Conservation (phyloP, 2,329 filamentous ascomycete species). For the Penicillium sp. region DNA sequence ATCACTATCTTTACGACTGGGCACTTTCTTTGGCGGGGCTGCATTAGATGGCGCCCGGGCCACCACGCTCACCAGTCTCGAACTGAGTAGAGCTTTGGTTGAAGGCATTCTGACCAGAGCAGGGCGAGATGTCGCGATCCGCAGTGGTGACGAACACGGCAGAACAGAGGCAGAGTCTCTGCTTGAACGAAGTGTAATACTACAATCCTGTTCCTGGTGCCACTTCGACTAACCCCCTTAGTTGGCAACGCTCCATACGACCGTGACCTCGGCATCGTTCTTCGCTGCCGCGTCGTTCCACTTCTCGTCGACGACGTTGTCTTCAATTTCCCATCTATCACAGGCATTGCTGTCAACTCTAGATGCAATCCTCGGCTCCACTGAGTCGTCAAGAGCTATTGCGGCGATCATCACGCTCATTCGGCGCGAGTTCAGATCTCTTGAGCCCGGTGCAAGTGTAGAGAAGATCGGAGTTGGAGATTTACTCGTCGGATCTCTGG, state of each 20-base stretch:
- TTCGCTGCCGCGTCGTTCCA: conserved; percentile 50
- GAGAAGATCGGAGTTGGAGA: conserved; percentile 47
- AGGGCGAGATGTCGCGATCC: conserved; percentile 45
- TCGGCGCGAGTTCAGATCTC: conserved; percentile 45
- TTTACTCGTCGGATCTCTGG: conserved; percentile 45
- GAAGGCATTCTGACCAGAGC: conserved; percentile 47
- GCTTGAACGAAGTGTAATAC: conserved; percentile 46
- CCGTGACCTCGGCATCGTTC: conserved; percentile 50
- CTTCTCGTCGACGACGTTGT: conserved; percentile 46
- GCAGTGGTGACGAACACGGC: conserved; percentile 51
- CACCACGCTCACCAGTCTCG: conserved; percentile 47
- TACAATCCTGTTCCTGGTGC: conserved; percentile 2
- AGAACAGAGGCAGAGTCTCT: conserved; percentile 46
- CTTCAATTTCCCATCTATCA: conserved; percentile 45
- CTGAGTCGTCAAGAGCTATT: conserved; percentile 51
- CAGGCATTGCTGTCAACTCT: conserved; percentile 48
- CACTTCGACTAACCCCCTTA: conserved; percentile 24
- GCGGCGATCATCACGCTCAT: conserved; percentile 51
- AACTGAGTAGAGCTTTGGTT: conserved; percentile 47
- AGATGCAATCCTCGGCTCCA: conserved; percentile 51
- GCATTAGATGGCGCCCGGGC: conserved; percentile 47
- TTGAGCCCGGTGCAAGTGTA: conserved; percentile 30
- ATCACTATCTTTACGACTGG: conserved; percentile 46
- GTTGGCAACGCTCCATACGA: conserved; percentile 46
- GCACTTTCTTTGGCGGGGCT: conserved; percentile 45